Percentiles rank a stretch among this genome's conserved stretches.
Conservation (phyloP, 2,329 filamentous ascomycete species). For the Colletotrichum abscissum region DNA sequence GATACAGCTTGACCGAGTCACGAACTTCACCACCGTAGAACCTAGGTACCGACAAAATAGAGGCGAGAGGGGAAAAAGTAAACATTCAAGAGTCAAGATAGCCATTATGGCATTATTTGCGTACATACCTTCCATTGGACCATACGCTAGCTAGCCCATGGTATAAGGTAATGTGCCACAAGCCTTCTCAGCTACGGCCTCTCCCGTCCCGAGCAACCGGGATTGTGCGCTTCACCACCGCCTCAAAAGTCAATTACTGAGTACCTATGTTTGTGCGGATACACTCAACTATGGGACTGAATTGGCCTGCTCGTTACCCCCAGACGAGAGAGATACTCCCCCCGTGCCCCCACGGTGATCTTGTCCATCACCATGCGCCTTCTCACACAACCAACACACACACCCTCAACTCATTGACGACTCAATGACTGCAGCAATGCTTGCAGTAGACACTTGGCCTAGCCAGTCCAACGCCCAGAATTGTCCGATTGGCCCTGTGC, state of each 20-base stretch:
- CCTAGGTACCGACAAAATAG: not conserved
- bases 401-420: not conserved
- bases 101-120: not conserved
- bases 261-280: not conserved
- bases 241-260: not conserved
- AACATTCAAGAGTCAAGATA: not conserved
- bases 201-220: not conserved
- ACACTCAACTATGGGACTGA: not conserved
- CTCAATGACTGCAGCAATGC: not conserved
- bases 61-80: not conserved
- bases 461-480: not conserved
- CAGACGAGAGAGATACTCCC: not conserved
- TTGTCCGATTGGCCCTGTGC: constrained; percentile 2
- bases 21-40: not conserved
- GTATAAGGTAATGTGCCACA: not conserved
- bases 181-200: not conserved
- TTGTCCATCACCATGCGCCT: not conserved
- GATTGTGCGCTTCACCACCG: not conserved
- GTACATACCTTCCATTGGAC: not conserved
- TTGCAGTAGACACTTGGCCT: not conserved
- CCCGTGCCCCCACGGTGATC: not conserved
- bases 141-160: not conserved
- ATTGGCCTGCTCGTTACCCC: not conserved
- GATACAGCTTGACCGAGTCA: not conserved
- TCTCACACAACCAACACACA: not conserved